Percentiles rank a stretch among this genome's conserved stretches.
Evolutionary conservation across 805 yeast species (phyloP).

Genomic region (Candida schatavii): DNA sequence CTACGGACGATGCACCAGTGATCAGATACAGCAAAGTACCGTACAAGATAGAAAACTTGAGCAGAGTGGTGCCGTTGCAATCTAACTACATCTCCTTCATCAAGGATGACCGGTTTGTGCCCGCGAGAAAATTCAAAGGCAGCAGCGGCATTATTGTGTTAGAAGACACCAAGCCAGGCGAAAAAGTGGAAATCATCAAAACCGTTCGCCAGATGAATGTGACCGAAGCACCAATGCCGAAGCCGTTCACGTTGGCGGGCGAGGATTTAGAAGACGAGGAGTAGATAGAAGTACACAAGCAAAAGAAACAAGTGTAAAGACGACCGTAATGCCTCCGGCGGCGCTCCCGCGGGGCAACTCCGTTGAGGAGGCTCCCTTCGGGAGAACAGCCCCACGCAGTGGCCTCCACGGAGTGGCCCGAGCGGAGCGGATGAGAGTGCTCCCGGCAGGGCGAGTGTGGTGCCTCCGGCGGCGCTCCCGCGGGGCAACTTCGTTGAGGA

Average conservation of each 20-base stretch:
- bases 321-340: too few relatives aligned
- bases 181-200: conserved; percentile 64
- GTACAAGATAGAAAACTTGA: conserved; percentile 70
- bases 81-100: conserved; percentile 75
- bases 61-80: conserved; percentile 89
- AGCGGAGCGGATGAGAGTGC: too few relatives aligned
- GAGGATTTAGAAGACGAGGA: conserved; percentile 44
- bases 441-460: too few relatives aligned
- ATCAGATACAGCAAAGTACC: conserved; percentile 61
- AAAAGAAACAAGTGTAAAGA: background rate
- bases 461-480: too few relatives aligned
- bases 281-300: background rate
- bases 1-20: conserved; percentile 27
- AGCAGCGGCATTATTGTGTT: conserved; percentile 70
- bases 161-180: conserved; percentile 59
- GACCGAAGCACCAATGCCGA: conserved; percentile 72
- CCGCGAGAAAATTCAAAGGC: conserved; percentile 74
- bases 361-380: too few relatives aligned
- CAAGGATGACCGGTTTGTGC: conserved; percentile 73
- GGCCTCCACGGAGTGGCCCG: too few relatives aligned
- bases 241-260: conserved; percentile 63
- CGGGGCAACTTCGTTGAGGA: too few relatives aligned
- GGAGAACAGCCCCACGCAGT: too few relatives aligned
- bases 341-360: too few relatives aligned
- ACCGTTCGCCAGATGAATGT: conserved; percentile 78